Conservation (phyloP, 257 asterid genomes). For the Linaria vulgaris region DNA sequence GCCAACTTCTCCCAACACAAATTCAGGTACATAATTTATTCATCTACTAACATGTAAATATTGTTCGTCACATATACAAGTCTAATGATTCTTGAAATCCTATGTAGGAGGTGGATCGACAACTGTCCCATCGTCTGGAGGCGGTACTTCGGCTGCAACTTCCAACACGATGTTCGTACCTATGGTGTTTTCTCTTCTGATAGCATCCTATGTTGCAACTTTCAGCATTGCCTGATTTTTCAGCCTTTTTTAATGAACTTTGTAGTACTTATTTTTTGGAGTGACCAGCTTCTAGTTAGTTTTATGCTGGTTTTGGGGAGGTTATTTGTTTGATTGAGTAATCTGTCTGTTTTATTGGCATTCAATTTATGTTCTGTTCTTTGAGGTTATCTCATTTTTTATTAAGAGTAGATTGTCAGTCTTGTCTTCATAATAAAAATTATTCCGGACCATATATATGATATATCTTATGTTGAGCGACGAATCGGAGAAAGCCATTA, state of each 20-base stretch:
- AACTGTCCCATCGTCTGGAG: slow-evolving; percentile 34
- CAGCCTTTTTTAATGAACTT: slow-evolving; percentile 1
- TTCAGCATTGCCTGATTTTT: slow-evolving; percentile 31
- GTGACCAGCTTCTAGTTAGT: neutral
- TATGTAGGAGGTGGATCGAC: slow-evolving; percentile 36
- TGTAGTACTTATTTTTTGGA: neutral
- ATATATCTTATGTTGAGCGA: no score
- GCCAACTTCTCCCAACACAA: slow-evolving; percentile 45
- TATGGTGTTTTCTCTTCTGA: slow-evolving; percentile 22
- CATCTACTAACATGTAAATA: no score
- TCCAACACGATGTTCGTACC: slow-evolving; percentile 31
- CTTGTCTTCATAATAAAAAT: slow-evolving; percentile 18
- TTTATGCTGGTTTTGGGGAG: neutral
- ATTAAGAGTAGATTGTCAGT: slow-evolving; percentile 18
- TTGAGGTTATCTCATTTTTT: slow-evolving; percentile 42
- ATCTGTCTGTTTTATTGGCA: slow-evolving; percentile 30
- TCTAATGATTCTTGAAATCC: neutral
- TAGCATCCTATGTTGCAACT: slow-evolving; percentile 38
- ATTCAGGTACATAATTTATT: neutral
- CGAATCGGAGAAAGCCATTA: neutral
- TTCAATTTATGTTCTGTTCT: slow-evolving; percentile 33
- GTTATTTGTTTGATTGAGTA: neutral
- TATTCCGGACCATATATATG: no score
- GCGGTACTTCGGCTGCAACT: slow-evolving; percentile 41
- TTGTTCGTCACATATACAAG: no score